phyloP scores from a whole-genome alignment of 2,329 filamentous ascomycete species.

The Fusarium phyllophilum region DNA sequence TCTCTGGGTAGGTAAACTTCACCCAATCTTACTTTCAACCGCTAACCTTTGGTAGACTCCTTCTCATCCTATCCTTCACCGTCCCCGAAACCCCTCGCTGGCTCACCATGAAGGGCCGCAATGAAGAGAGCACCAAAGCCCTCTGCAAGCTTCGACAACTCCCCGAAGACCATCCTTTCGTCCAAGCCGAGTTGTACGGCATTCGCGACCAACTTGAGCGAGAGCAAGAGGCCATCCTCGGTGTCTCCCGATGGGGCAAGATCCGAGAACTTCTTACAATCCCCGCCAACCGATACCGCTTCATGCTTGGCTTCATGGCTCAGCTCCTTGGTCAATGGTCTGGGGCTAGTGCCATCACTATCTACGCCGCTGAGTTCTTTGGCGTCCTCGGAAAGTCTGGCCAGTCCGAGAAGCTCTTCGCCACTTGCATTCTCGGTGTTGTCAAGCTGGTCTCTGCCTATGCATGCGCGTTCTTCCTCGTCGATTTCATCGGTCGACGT shows the following conservation, averaged over 20 bases:
- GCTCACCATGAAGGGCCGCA: conserved; percentile 17
- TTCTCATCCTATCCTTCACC: conserved; percentile 10
- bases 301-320: conserved; percentile 23
- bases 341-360: conserved; percentile 11
- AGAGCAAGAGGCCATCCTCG: conserved; percentile 14
- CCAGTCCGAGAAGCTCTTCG: conserved; percentile 20
- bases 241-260: conserved; percentile 21
- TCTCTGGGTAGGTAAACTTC: neutral
- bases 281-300: conserved; percentile 14
- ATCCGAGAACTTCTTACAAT: conserved; percentile 14
- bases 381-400: conserved; percentile 16
- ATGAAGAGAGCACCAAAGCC: conserved; percentile 8
- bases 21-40: rapidly evolving
- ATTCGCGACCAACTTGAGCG: conserved; percentile 14
- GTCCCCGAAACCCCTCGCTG: conserved; percentile 23
- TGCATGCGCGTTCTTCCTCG: conserved; percentile 19
- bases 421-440: conserved; percentile 16
- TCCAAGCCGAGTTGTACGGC: conserved; percentile 10
- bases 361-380: conserved; percentile 20
- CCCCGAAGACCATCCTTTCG: conserved; percentile 7
- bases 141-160: conserved; percentile 17
- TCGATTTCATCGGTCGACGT: conserved; percentile 17
- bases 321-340: conserved; percentile 21
- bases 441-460: conserved; percentile 15
- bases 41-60: neutral